A percentile compares a stretch with the other conserved stretches of the same genome.
phyloP scores from a whole-genome alignment of 192 early-diverging fungal genomes.

The Rhizophagus prolifer region DNA sequence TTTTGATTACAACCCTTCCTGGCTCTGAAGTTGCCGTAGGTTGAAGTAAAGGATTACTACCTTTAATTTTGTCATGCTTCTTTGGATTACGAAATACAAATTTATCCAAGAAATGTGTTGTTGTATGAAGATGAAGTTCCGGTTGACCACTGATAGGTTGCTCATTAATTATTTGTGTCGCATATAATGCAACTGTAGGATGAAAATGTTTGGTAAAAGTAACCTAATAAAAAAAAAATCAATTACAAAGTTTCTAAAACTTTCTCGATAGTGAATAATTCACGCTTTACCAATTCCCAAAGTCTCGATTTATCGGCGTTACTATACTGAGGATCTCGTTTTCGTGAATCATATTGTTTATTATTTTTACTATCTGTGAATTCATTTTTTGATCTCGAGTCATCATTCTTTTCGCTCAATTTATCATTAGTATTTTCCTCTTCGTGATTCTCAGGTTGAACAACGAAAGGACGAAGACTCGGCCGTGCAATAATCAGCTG shows the following conservation, averaged over 20 bases:
- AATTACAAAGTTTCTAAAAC: slow-evolving; percentile 1
- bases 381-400: slow-evolving; percentile 24
- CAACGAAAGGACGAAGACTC: slow-evolving; percentile 64
- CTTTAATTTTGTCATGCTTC: slow-evolving; percentile 60
- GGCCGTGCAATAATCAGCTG: slow-evolving; percentile 49
- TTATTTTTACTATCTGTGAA: no score
- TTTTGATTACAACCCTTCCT: slow-evolving; percentile 62
- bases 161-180: slow-evolving; percentile 67
- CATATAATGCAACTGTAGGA: slow-evolving; percentile 86
- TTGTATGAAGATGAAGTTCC: slow-evolving; percentile 87
- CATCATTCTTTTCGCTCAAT: slow-evolving; percentile 50
- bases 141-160: slow-evolving; percentile 65
- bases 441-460: slow-evolving; percentile 70
- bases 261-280: neutral
- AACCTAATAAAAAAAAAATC: slow-evolving; percentile 38
- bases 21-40: slow-evolving; percentile 54
- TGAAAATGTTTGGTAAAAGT: slow-evolving; percentile 84
- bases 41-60: slow-evolving; percentile 61
- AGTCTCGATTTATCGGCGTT: slow-evolving; percentile 80
- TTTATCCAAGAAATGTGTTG: slow-evolving; percentile 90
- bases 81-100: slow-evolving; percentile 97
- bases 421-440: slow-evolving; percentile 60
- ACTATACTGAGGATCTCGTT: slow-evolving; percentile 84
- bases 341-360: slow-evolving; percentile 73
- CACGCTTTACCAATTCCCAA: slow-evolving; percentile 81